Percentiles rank a stretch among this genome's conserved stretches.
Evolutionary conservation across 495 filamentous ascomycete species (phyloP).

Genomic region (Penicillium pulvis): DNA sequence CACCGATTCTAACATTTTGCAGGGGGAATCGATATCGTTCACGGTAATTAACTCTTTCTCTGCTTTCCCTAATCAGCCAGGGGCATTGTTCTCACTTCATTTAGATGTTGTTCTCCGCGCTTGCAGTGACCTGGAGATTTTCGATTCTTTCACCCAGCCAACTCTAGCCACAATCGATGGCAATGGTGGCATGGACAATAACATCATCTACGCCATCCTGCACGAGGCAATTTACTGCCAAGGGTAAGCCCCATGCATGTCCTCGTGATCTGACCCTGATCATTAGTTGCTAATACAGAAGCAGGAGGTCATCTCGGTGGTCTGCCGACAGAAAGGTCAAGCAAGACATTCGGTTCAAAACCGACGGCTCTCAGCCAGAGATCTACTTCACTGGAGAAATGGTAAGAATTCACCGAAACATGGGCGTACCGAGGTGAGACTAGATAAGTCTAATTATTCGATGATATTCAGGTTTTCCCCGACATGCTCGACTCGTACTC

Average conservation of each 20-base stretch:
- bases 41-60: constrained; percentile 43
- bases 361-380: constrained; percentile 49
- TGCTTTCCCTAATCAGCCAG: background rate
- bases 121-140: constrained; percentile 67
- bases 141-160: constrained; percentile 70
- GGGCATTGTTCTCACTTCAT: background rate
- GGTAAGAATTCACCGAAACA: constrained; percentile 38
- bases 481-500: constrained; percentile 77
- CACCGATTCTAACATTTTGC: constrained; percentile 18
- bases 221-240: constrained; percentile 87
- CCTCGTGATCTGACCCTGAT: background rate
- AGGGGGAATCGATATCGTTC: constrained; percentile 69
- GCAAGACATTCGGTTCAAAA: constrained; percentile 44
- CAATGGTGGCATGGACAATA: constrained; percentile 66
- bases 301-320: constrained; percentile 60
- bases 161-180: constrained; percentile 68
- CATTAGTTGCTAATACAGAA: constrained; percentile 19
- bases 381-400: constrained; percentile 91
- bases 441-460: constrained; percentile 11
- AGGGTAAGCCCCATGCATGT: constrained; percentile 35
- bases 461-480: constrained; percentile 57
- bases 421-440: background rate
- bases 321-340: constrained; percentile 57
- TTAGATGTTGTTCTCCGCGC: constrained; percentile 68
- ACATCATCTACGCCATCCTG: constrained; percentile 79